These are phyloP conservation scores for Neurospora sp. DNA, from an alignment of 495 filamentous ascomycete species.

Conservation along the genomic window DNA sequence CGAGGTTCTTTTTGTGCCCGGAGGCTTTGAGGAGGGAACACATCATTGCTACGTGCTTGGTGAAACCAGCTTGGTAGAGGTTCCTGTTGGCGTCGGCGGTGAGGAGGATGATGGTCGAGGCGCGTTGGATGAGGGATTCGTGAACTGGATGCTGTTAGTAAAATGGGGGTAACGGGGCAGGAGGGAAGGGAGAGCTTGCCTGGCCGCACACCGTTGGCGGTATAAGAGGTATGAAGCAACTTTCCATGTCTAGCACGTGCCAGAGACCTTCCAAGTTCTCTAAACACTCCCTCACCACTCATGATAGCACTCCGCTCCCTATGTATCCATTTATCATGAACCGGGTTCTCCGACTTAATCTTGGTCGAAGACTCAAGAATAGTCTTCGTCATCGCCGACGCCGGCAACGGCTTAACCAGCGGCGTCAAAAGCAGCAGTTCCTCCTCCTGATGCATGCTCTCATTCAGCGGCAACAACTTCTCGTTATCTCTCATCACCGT, in stretches of 20 bases:
- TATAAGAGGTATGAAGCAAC: slow-evolving; percentile 84
- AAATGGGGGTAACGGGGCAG: neutral
- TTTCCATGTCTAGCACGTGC: slow-evolving; percentile 73
- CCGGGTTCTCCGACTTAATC: slow-evolving; percentile 35
- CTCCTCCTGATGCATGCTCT: slow-evolving; percentile 67
- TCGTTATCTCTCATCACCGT: slow-evolving; percentile 78
- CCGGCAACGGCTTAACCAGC: slow-evolving; percentile 74
- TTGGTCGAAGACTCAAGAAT: slow-evolving; percentile 35
- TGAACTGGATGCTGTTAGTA: slow-evolving; percentile 43
- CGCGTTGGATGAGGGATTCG: slow-evolving; percentile 79
- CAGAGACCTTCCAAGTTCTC: slow-evolving; percentile 70
- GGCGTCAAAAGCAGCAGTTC: slow-evolving; percentile 77
- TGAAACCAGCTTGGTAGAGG: slow-evolving; percentile 81
- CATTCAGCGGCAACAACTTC: slow-evolving; percentile 65
- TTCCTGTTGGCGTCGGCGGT: slow-evolving; percentile 88
- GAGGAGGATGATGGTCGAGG: slow-evolving; percentile 73
- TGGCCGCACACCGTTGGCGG: slow-evolving; percentile 76
- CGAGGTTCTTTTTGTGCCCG: slow-evolving; percentile 58
- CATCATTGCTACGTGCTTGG: slow-evolving; percentile 90
- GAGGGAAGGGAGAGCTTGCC: slow-evolving; percentile 16
- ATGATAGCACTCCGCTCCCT: slow-evolving; percentile 61
- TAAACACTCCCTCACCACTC: slow-evolving; percentile 80
- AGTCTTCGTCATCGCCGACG: slow-evolving; percentile 58
- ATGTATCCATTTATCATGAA: slow-evolving; percentile 44
- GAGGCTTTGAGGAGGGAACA: slow-evolving; percentile 51